Conservation (phyloP, 768 basidiomycete genomes). For the Tubosaeta sp. region DNA sequence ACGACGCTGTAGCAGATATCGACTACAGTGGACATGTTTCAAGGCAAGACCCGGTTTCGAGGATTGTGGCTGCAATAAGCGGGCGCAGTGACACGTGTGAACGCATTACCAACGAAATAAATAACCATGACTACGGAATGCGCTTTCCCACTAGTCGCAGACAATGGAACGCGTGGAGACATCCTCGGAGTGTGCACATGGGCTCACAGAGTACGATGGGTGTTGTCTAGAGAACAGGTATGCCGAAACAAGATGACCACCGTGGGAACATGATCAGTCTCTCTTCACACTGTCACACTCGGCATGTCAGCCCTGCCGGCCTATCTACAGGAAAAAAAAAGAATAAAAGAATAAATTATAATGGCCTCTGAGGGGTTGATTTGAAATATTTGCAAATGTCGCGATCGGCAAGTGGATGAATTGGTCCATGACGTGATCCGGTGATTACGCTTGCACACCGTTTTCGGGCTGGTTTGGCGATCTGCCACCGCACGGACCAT, state of each 20-base stretch:
- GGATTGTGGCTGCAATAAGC: too few species aligned
- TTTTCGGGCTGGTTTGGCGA: slow-evolving; percentile 13
- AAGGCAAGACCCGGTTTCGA: slow-evolving; percentile 14
- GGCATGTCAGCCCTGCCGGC: not conserved
- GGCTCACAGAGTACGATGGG: too few species aligned
- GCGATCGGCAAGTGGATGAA: slow-evolving; percentile 30
- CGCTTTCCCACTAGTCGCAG: too few species aligned
- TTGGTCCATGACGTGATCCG: slow-evolving; percentile 33
- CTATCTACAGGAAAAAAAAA: not conserved
- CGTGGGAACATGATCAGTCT: not conserved
- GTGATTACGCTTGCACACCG: slow-evolving; percentile 14
- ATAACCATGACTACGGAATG: not conserved
- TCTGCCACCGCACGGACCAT: slow-evolving; percentile 33
- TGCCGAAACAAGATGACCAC: not conserved
- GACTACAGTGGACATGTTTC: slow-evolving; percentile 11
- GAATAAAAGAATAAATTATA: not conserved
- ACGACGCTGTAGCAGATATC: slow-evolving; percentile 6
- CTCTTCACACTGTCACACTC: not conserved
- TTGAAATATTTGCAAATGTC: slow-evolving; percentile 19
- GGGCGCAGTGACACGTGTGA: not conserved
- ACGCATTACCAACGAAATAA: not conserved
- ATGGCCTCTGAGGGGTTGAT: slow-evolving; percentile 6
- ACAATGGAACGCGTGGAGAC: too few species aligned
- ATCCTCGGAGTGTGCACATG: not conserved
- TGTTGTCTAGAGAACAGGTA: not conserved